Conservation (phyloP, 352 stramenopile genomes). For the Pythium volutum region DNA sequence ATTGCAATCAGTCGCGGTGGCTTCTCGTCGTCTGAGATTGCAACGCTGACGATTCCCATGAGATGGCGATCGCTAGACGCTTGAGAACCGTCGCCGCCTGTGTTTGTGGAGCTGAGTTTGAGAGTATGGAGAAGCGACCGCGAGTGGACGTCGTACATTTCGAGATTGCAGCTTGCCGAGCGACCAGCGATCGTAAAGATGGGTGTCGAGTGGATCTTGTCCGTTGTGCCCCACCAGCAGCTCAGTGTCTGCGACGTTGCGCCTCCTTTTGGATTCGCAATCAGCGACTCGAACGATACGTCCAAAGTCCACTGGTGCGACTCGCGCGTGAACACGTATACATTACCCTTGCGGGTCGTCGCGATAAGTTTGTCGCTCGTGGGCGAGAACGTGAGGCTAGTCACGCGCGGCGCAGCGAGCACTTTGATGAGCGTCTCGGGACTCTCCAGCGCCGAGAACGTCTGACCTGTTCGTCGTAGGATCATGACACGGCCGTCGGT, state of each 20-base stretch:
- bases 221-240: slow-evolving; percentile 42
- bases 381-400: slow-evolving; percentile 44
- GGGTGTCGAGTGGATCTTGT: background rate
- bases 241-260: slow-evolving; percentile 46
- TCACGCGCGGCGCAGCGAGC: slow-evolving; percentile 49
- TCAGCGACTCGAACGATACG: slow-evolving; percentile 30
- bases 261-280: slow-evolving; percentile 40
- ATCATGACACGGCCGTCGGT: slow-evolving; percentile 58
- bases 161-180: slow-evolving; percentile 30
- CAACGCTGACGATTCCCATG: slow-evolving; percentile 16
- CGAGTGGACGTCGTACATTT: slow-evolving; percentile 47
- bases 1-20: slow-evolving; percentile 37
- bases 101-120: slow-evolving; percentile 14
- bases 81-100: background rate
- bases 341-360: slow-evolving; percentile 60
- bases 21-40: background rate
- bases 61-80: slow-evolving; percentile 4
- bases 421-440: slow-evolving; percentile 33
- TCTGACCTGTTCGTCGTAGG: background rate
- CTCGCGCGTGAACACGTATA: slow-evolving; percentile 41
- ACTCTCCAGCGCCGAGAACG: background rate
- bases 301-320: slow-evolving; percentile 27
- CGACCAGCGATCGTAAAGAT: slow-evolving; percentile 50
- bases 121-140: slow-evolving; percentile 44
- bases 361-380: slow-evolving; percentile 32